Evolutionary conservation across 2,329 filamentous ascomycete genomes (phyloP).

Genomic region (Ustulina deusta): DNA sequence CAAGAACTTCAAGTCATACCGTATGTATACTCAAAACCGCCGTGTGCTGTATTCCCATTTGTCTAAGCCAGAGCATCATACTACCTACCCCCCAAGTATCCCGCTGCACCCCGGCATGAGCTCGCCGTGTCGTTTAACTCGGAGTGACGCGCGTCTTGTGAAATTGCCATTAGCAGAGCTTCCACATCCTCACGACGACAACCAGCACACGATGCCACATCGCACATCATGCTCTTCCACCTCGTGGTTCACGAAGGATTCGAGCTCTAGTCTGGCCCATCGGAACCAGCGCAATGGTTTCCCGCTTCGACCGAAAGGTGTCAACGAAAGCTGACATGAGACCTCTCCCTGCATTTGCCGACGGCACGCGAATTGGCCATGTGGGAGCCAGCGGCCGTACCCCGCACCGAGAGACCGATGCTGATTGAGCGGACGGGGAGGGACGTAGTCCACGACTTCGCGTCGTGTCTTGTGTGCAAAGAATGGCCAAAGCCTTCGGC

Average conservation of each 20-base stretch:
- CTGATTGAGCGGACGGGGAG: neutral
- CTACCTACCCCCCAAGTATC: too few relatives aligned
- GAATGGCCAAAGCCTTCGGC: constrained; percentile 7
- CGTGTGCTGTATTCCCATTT: neutral
- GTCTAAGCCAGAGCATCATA: neutral
- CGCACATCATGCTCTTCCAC: too few relatives aligned
- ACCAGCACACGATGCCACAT: too few relatives aligned
- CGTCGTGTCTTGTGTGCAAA: neutral
- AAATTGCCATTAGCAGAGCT: too few relatives aligned
- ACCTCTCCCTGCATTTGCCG: neutral
- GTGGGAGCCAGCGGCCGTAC: neutral
- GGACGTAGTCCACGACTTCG: neutral
- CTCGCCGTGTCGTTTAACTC: too few relatives aligned
- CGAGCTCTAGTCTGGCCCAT: too few relatives aligned
- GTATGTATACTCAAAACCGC: neutral
- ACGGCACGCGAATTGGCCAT: neutral
- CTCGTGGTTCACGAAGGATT: too few relatives aligned
- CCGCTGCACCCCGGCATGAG: too few relatives aligned
- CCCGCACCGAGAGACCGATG: neutral
- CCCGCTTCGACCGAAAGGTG: neutral
- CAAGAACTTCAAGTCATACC: too few relatives aligned
- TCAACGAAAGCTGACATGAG: neutral
- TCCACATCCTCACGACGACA: too few relatives aligned
- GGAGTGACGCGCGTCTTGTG: too few relatives aligned
- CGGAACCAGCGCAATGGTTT: neutral